Base-by-base conservation (phyloP, 208 protist species). In the Crithidia bombi region DNA sequence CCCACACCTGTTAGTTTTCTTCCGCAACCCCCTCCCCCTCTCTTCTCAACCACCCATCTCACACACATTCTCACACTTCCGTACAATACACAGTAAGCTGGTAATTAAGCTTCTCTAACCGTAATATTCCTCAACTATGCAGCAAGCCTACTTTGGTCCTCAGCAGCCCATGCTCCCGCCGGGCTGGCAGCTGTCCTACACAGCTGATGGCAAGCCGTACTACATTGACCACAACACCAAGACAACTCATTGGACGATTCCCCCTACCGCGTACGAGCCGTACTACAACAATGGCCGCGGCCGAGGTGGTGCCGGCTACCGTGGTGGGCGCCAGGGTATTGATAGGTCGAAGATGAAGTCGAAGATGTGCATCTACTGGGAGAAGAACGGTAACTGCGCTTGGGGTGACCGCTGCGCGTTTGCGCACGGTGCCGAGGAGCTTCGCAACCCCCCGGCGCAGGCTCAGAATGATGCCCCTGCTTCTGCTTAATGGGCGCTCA, bases 201-300 rank as follows among this genome's bases (percentile, higher is more conserved):
- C 89, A 19, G 55, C 78, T 36, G 84, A 87, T 46, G 86, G 79
- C 9, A 84, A 89, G 71, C 75, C 78, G 15, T 94, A 92, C 74
- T 94, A 91, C 75, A 84, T 94, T 58, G 86, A 94, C 65, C 86
- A 94, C 78, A 94, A 92, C 72, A 91, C 86, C 64, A 90, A 92
- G 75, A 94, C 86, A 1, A 92, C 89, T 0, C 89, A 94, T 69
- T 94, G 89, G 89, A 83, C 61, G 12, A 80, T 87, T 30, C 86
- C 83, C 0, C 74, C 85, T 46, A 72, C 74, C 19, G 79, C 76
- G 44, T 78, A 79, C 65, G 65, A 63, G 50, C 66, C 68, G 68
- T 78, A 78, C 62, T 64, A 73, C 72, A 61, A 39, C 43, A 65
- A 69, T 64, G 54, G 50, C 38, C 69, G 75, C 64, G 73, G 79